Evolutionary conservation across 2,329 filamentous ascomycete genomes (phyloP).

Genomic region (Coleophoma eucalyptorum): DNA sequence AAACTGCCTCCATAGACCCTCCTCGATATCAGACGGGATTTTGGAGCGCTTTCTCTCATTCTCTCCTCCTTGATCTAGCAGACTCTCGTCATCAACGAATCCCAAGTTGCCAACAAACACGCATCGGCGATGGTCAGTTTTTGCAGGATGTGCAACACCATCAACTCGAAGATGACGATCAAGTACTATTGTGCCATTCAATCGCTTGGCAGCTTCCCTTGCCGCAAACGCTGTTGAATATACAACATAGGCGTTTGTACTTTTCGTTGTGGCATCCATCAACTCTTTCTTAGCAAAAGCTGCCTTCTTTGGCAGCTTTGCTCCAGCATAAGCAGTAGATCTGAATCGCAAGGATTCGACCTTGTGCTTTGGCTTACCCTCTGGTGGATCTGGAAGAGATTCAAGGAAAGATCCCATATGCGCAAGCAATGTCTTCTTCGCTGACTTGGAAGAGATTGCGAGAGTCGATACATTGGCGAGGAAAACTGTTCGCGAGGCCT

Average conservation of each 20-base stretch:
- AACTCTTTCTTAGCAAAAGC: conserved; percentile 87
- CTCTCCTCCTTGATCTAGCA: conserved; percentile 61
- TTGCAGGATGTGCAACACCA: conserved; percentile 80
- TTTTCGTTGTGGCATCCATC: conserved; percentile 87
- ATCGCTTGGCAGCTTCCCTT: conserved; percentile 66
- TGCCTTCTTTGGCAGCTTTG: conserved; percentile 83
- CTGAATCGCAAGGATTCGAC: conserved; percentile 92
- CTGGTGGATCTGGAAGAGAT: conserved; percentile 40
- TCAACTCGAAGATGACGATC: conserved; percentile 89
- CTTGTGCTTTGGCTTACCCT: conserved; percentile 55
- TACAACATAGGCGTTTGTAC: conserved; percentile 91
- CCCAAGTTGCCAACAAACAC: conserved; percentile 95
- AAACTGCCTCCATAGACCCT: conserved; percentile 86
- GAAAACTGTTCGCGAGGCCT: conserved; percentile 87
- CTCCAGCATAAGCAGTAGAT: conserved; percentile 79
- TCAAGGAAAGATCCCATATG: conserved; percentile 77
- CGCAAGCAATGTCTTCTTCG: conserved; percentile 71
- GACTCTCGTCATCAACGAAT: conserved; percentile 89
- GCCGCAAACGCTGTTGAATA: conserved; percentile 75
- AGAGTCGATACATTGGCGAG: conserved; percentile 83
- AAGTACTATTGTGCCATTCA: conserved; percentile 83
- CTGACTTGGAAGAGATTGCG: conserved; percentile 77
- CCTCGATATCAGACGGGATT: conserved; percentile 80
- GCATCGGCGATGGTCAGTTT: conserved; percentile 81
- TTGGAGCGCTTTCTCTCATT: conserved; percentile 71